These are phyloP conservation scores for Podila verticillata DNA, from an alignment of 192 early-diverging fungal genomes.

Conservation along the genomic window DNA sequence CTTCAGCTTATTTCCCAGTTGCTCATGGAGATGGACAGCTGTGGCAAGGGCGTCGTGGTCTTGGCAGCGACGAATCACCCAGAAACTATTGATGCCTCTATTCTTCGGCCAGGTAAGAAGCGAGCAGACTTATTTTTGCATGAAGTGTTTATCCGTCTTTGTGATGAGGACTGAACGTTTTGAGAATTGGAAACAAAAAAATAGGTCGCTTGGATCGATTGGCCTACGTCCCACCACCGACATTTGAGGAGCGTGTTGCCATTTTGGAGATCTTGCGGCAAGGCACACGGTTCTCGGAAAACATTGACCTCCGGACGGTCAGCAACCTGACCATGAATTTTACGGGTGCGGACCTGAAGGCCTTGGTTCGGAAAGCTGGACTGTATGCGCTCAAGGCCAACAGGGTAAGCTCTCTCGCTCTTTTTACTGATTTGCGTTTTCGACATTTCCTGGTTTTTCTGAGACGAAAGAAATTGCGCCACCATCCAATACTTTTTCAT, in stretches of 20 bases:
- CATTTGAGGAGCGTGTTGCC: constrained; percentile 59
- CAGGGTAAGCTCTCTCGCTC: constrained; percentile 16
- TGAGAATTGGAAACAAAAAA: too few species aligned
- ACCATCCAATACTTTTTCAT: too few species aligned
- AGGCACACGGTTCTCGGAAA: constrained; percentile 33
- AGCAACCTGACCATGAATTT: constrained; percentile 60
- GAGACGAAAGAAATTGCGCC: too few species aligned
- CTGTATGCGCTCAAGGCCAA: constrained; percentile 59
- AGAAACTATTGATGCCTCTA: constrained; percentile 73
- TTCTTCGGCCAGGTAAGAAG: constrained; percentile 78
- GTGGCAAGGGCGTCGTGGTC: constrained; percentile 71
- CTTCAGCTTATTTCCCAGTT: constrained; percentile 76
- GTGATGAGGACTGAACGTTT: too few species aligned
- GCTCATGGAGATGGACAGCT: constrained; percentile 79
- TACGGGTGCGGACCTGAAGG: constrained; percentile 78
- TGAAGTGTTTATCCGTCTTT: not conserved
- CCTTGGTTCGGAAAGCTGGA: constrained; percentile 66
- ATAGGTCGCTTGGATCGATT: constrained; percentile 82
- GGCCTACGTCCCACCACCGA: constrained; percentile 77
- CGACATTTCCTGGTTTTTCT: not conserved
- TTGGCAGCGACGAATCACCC: constrained; percentile 91
- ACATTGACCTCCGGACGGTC: constrained; percentile 52
- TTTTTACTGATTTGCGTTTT: too few species aligned
- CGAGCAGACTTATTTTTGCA: too few species aligned
- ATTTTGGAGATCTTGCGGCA: constrained; percentile 68